Evolutionary conservation across 768 basidiomycete species (phyloP), one percentile per base, ranked within the genome.

Genomic region (Lactarius sp.): DNA sequence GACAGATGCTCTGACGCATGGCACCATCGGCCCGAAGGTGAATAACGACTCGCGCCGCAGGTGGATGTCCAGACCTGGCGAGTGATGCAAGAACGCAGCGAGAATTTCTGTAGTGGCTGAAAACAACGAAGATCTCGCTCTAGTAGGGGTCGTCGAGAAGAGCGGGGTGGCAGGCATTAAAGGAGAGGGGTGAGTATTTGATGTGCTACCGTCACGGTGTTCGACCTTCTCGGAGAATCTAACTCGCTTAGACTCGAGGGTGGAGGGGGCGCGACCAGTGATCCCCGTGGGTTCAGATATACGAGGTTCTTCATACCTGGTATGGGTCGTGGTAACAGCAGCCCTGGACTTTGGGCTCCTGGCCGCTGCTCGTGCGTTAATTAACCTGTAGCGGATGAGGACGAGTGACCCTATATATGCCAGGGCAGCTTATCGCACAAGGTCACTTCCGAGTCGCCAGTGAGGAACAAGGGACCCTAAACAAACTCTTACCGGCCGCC

Each of bases 331-430:
- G 27, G 54, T 44, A 31, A 13, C 27, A 37, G 6, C 22, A 37
- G 56, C 51, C 56, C 51, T 52, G 14, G 41, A 31, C 42, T 33
- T 36, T 51, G 60, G 60, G 47, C 36, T 58, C n/a, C 12, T 18
- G 10, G 39, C 20, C 34, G 9, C 10, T 9, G 13, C 59, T 46
- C 37, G 56, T 0, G 60, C 49, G 8, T 58, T 61, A 34, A 36
- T 31, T 33, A 67, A 37, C 47, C 42, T 54, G 39, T 66, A 49
- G 41, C 67, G 65, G 58, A 66, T 51, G 34, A 68, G 66, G 42
- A 66, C 27, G 34, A 68, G 49, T 27, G 61, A 66, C 20, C 58
- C 61, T 16, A 60, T 13, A 33, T 52, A 68, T 60, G 61, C 58
- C 50, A 68, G 34, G 58, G 56, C 52, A 18, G 67, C 67, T 68